Evolutionary conservation across 441 rosid genomes (phyloP).

Genomic region (Theobroma grandiflorum): DNA sequence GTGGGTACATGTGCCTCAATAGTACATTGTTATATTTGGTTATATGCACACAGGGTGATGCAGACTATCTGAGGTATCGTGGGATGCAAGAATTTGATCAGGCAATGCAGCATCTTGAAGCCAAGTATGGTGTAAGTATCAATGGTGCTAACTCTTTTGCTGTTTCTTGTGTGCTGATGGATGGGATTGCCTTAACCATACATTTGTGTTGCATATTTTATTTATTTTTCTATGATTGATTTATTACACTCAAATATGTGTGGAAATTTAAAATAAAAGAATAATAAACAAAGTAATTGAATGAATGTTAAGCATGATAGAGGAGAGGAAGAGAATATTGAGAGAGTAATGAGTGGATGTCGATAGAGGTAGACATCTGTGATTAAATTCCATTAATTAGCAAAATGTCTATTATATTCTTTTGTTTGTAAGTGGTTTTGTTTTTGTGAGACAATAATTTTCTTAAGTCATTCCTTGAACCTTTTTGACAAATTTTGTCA

Average conservation of each 20-base stretch:
- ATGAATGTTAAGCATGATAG: not conserved
- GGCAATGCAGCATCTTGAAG: constrained; percentile 96
- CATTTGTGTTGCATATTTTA: not conserved
- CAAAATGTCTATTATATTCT: not conserved
- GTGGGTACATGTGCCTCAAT: not conserved
- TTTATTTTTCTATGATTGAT: not conserved
- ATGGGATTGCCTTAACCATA: not conserved
- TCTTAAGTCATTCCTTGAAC: not conserved
- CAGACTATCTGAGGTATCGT: constrained; percentile 74
- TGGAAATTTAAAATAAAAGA: not conserved
- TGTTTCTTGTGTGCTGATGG: constrained; percentile 1
- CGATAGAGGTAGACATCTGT: not conserved
- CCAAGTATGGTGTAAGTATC: constrained; percentile 73
- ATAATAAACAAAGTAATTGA: not conserved
- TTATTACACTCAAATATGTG: no score
- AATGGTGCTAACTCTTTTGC: constrained; percentile 3
- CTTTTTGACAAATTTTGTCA: not conserved
- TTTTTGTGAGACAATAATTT: not conserved
- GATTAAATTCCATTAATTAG: not conserved
- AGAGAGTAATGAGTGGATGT: not conserved
- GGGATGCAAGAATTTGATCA: constrained; percentile 97
- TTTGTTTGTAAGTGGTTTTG: not conserved
- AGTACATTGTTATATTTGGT: constrained; percentile 9
- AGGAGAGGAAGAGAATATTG: not conserved
- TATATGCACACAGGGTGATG: constrained; percentile 68